phyloP scores from a whole-genome alignment of 129 eudicot genomes.

The Artemisia annua region DNA sequence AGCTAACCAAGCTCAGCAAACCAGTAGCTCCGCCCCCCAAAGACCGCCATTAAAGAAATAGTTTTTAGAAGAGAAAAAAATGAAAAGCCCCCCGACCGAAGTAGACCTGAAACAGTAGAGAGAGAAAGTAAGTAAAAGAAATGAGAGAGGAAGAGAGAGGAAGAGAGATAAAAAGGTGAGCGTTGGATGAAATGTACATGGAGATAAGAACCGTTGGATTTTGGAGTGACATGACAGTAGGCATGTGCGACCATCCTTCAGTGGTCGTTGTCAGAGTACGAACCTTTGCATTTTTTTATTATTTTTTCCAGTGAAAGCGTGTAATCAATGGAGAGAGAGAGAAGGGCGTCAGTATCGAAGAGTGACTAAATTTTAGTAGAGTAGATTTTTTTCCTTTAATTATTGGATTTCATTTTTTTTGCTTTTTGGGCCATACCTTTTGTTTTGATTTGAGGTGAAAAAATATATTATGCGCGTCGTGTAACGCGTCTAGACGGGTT shows the following conservation, averaged over 20 bases:
- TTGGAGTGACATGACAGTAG: constrained; percentile 74
- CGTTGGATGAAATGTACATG: constrained; percentile 71
- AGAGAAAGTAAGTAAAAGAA: constrained; percentile 40
- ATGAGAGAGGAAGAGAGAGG: constrained; percentile 21
- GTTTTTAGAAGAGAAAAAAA: no score
- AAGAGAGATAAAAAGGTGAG: constrained; percentile 30
- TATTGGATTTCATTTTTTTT: constrained; percentile 31
- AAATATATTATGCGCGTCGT: no score
- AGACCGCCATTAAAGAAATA: constrained; percentile 28
- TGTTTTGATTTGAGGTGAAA: not conserved
- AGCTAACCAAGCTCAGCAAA: constrained; percentile 42
- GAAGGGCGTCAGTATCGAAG: constrained; percentile 40
- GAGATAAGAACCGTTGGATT: constrained; percentile 72
- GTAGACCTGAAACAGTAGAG: constrained; percentile 49
- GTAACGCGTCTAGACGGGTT: no score
- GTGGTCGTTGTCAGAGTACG: constrained; percentile 99
- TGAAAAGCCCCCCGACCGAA: constrained; percentile 33
- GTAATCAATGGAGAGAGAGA: constrained; percentile 45
- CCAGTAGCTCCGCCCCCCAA: constrained; percentile 21
- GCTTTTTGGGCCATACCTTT: constrained; percentile 38
- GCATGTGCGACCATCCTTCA: constrained; percentile 99
- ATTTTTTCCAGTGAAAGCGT: constrained; percentile 26
- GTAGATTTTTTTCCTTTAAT: constrained; percentile 40
- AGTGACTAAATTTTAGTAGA: not conserved
- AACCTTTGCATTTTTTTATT: constrained; percentile 35